Percentiles rank a stretch among this genome's conserved stretches.
Evolutionary conservation across 2,329 filamentous ascomycete genomes (phyloP).

Genomic region (Ilyonectria robusta): DNA sequence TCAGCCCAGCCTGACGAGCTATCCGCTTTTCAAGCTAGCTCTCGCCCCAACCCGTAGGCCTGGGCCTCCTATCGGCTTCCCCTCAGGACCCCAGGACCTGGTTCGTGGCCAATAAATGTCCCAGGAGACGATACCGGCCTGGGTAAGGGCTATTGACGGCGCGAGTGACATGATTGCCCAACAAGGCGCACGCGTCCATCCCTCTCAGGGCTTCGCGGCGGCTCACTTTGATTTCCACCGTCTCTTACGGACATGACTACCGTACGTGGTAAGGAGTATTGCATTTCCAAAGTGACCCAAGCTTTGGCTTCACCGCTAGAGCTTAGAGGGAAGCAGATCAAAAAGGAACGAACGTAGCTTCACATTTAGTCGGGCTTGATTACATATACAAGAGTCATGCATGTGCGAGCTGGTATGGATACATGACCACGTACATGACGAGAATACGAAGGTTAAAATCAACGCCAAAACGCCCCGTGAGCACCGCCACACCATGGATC

Average conservation of each 20-base stretch:
- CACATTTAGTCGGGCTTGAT: neutral
- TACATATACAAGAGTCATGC: neutral
- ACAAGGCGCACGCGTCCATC: neutral
- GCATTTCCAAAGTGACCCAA: neutral
- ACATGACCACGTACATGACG: neutral
- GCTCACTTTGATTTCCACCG: neutral
- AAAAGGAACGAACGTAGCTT: neutral
- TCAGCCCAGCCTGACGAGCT: constrained; percentile 8
- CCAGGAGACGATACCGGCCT: constrained; percentile 25
- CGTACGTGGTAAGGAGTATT: neutral
- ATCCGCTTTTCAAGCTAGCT: constrained; percentile 23
- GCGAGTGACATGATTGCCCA: constrained; percentile 4
- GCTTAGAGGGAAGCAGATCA: constrained; percentile 8
- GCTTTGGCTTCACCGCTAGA: neutral
- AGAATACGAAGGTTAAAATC: neutral
- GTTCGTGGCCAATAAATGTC: constrained; percentile 31
- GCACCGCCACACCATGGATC: neutral
- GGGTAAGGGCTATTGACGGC: constrained; percentile 32
- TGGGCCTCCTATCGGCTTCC: constrained; percentile 41
- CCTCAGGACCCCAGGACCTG: constrained; percentile 30
- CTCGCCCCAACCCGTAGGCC: constrained; percentile 35
- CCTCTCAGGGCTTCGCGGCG: neutral
- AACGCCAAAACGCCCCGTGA: too few species aligned
- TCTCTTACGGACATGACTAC: neutral
- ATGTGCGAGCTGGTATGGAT: neutral